These are phyloP conservation scores for Hemisphaericaspora xylofermentans DNA, from an alignment of 1,139 yeast genomes.

Conservation along the genomic window DNA sequence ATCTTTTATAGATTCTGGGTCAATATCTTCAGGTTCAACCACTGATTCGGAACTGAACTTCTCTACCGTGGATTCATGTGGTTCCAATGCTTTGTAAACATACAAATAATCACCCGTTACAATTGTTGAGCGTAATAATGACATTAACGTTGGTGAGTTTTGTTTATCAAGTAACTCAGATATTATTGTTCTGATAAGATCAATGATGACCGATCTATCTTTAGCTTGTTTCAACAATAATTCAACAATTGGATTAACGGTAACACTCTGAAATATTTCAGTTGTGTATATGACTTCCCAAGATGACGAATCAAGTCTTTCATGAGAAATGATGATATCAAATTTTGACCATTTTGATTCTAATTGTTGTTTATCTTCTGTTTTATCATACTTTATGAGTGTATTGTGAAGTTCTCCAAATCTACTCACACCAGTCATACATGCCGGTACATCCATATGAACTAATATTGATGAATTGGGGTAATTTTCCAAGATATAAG, in stretches of 20 bases:
- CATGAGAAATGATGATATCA: constrained; percentile 59
- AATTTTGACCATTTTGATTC: constrained; percentile 50
- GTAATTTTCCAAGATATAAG: constrained; percentile 28
- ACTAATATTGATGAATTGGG: constrained; percentile 32
- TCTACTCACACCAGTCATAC: constrained; percentile 84
- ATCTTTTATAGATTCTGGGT: constrained; percentile 9
- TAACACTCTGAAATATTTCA: constrained; percentile 24
- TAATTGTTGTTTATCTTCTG: constrained; percentile 51
- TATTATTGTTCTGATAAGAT: constrained; percentile 15
- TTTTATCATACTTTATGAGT: constrained; percentile 65
- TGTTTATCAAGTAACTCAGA: constrained; percentile 21
- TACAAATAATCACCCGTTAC: constrained; percentile 26
- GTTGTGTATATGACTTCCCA: constrained; percentile 29
- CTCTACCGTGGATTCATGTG: constrained; percentile 1
- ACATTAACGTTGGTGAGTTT: constrained; percentile 15
- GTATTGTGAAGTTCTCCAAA: constrained; percentile 59
- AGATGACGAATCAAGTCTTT: constrained; percentile 16
- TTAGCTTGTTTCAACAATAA: constrained; percentile 13
- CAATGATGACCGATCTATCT: constrained; percentile 11
- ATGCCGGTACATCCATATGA: constrained; percentile 77
- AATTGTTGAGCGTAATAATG: constrained; percentile 24
- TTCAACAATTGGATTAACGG: constrained; percentile 19
- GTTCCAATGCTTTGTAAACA: constrained; percentile 23
- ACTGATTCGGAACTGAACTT: neutral
- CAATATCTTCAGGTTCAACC: constrained; percentile 5